These are phyloP conservation scores for Xeromyces bisporus DNA, from an alignment of 495 filamentous ascomycete genomes.

Conservation along the genomic window DNA sequence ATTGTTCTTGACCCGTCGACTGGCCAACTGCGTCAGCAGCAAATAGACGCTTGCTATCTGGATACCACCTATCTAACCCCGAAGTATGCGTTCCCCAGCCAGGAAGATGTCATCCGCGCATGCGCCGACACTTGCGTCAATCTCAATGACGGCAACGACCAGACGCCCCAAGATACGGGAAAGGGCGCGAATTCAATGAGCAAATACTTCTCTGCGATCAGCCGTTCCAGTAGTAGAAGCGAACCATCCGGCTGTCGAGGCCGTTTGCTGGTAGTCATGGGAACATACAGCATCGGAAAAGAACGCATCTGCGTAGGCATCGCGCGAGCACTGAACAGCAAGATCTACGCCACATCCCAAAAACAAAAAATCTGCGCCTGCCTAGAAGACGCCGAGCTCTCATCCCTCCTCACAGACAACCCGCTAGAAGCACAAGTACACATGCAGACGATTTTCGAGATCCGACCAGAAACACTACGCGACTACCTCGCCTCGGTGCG, in stretches of 20 bases:
- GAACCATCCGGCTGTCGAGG: constrained; percentile 19
- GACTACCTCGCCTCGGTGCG: constrained; percentile 70
- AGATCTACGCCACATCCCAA: constrained; percentile 71
- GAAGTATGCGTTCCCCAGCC: constrained; percentile 84
- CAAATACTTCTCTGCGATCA: constrained; percentile 35
- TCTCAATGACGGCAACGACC: constrained; percentile 37
- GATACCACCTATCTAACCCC: constrained; percentile 96
- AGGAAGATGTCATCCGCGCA: constrained; percentile 69
- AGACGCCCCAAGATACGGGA: constrained; percentile 32
- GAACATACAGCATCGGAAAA: constrained; percentile 96
- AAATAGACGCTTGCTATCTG: constrained; percentile 85
- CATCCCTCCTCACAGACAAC: constrained; percentile 55
- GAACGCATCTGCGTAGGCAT: constrained; percentile 90
- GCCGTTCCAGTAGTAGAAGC: constrained; percentile 4
- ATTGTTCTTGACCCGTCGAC: constrained; percentile 49
- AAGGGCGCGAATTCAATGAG: constrained; percentile 39
- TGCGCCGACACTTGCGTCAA: constrained; percentile 78
- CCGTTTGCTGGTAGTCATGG: constrained; percentile 77
- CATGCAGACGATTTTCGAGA: constrained; percentile 90
- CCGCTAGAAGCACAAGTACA: constrained; percentile 84
- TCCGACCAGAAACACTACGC: constrained; percentile 68
- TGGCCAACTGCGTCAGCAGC: constrained; percentile 59
- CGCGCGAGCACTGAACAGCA: constrained; percentile 66
- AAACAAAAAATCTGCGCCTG: constrained; percentile 74
- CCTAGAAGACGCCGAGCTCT: constrained; percentile 72